Evolutionary conservation across 108 stramenopile species (phyloP).

Genomic region (Cyclotella atomus): DNA sequence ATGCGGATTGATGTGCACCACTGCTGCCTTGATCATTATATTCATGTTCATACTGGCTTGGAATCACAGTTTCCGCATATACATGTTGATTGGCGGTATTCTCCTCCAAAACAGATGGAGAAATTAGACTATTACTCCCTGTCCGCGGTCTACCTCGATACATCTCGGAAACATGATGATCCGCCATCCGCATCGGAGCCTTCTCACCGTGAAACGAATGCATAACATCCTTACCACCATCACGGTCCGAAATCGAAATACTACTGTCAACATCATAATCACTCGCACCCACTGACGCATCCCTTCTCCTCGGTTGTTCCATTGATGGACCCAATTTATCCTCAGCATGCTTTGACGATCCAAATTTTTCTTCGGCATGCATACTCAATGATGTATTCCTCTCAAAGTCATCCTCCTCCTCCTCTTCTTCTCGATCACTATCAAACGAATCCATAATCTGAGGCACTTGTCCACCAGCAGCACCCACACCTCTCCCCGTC

Average conservation of each 20-base stretch:
- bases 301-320: background rate
- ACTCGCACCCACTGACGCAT: background rate
- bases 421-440: slow-evolving; percentile 17
- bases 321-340: slow-evolving; percentile 19
- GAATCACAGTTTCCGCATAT: slow-evolving; percentile 30
- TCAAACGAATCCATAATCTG: slow-evolving; percentile 11
- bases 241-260: slow-evolving; percentile 5
- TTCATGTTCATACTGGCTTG: background rate
- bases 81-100: slow-evolving; percentile 24
- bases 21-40: slow-evolving; percentile 5
- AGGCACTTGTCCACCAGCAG: too few species aligned
- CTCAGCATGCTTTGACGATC: slow-evolving; percentile 19
- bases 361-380: slow-evolving; percentile 44
- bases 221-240: background rate
- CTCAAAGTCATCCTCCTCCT: slow-evolving; percentile 47
- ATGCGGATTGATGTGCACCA: background rate
- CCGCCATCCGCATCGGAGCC: background rate
- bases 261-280: slow-evolving; percentile 8
- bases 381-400: slow-evolving; percentile 41
- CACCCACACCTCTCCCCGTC: background rate
- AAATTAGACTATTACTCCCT: background rate
- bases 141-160: background rate
- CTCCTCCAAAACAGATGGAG: slow-evolving; percentile 15
- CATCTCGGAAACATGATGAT: slow-evolving; percentile 15
- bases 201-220: background rate